Percentiles rank a stretch among this genome's conserved stretches.
phyloP scores from a whole-genome alignment of 2,329 filamentous ascomycete genomes.

The Taxawa tesnikishii region DNA sequence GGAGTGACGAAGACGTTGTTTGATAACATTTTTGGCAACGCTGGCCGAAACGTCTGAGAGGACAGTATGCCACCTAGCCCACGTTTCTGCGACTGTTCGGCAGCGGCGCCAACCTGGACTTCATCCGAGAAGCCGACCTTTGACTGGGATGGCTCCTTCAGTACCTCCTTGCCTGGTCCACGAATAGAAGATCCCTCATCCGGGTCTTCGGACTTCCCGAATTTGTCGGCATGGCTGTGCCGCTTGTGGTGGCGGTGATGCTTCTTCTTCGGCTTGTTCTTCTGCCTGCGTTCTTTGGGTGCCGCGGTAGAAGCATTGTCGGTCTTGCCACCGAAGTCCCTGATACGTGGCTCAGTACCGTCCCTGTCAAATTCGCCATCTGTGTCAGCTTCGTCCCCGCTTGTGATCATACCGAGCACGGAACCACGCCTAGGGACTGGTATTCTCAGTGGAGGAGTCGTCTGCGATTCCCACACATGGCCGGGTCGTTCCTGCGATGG shows the following conservation, averaged over 20 bases:
- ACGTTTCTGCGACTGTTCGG: too few relatives aligned
- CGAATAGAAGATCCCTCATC: constrained; percentile 10
- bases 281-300: constrained; percentile 27
- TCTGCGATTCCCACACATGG: constrained; percentile 24
- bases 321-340: constrained; percentile 31
- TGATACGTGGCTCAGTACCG: constrained; percentile 21
- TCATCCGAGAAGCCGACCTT: constrained; percentile 30
- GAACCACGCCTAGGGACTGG: constrained; percentile 19
- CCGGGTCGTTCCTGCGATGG: constrained; percentile 27
- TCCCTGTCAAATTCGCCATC: constrained; percentile 30
- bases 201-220: constrained; percentile 14
- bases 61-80: too few relatives aligned
- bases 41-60: constrained; percentile 38
- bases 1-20: constrained; percentile 55
- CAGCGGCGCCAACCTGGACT: constrained; percentile 13
- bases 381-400: constrained; percentile 42
- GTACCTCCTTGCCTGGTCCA: constrained; percentile 8
- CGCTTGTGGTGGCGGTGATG: constrained; percentile 31
- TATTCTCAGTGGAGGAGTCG: constrained; percentile 3
- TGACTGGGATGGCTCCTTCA: constrained; percentile 8
- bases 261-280: constrained; percentile 29
- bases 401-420: constrained; percentile 28
- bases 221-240: too few relatives aligned
- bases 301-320: constrained; percentile 13
- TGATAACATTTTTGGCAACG: constrained; percentile 53